A percentile compares a stretch with the other conserved stretches of the same genome.
phyloP scores from a whole-genome alignment of 2,329 filamentous ascomycete species.

The Madurella fahalii region DNA sequence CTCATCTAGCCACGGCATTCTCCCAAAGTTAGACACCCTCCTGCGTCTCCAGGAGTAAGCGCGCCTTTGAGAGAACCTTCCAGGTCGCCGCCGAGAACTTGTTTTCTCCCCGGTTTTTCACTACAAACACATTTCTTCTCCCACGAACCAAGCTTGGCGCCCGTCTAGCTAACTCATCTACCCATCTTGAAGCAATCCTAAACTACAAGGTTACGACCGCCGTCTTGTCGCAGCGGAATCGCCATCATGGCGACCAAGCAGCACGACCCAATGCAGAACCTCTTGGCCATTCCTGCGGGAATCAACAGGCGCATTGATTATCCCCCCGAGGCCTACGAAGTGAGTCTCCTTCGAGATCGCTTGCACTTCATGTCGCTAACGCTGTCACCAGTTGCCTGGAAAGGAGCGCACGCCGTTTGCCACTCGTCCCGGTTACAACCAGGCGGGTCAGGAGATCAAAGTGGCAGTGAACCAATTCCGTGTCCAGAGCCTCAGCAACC shows the following conservation, averaged over 20 bases:
- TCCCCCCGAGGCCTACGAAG: conserved; percentile 53
- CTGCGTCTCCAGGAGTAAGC: too few relatives aligned
- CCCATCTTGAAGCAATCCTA: not conserved
- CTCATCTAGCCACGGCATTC: too few relatives aligned
- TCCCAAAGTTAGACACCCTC: too few relatives aligned
- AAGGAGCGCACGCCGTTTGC: conserved; percentile 34
- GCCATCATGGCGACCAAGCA: not conserved
- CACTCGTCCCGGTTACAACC: conserved; percentile 54
- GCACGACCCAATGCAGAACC: not conserved
- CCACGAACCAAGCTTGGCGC: too few relatives aligned
- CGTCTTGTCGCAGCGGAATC: not conserved
- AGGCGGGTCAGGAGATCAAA: conserved; percentile 49
- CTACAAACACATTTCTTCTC: too few relatives aligned
- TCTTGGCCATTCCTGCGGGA: not conserved
- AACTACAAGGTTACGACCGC: not conserved
- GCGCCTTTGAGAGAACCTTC: too few relatives aligned
- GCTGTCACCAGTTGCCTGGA: conserved; percentile 22
- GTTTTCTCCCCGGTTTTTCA: too few relatives aligned
- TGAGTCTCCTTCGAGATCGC: conserved; percentile 25
- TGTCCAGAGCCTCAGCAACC: conserved; percentile 56
- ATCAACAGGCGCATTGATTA: conserved; percentile 50
- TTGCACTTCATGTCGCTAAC: conserved; percentile 12
- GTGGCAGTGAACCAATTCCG: conserved; percentile 72
- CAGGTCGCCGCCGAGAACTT: too few relatives aligned
- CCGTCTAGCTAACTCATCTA: not conserved